Evolutionary conservation across 257 asterid species (phyloP).

Genomic region (Primulina tabacum): DNA sequence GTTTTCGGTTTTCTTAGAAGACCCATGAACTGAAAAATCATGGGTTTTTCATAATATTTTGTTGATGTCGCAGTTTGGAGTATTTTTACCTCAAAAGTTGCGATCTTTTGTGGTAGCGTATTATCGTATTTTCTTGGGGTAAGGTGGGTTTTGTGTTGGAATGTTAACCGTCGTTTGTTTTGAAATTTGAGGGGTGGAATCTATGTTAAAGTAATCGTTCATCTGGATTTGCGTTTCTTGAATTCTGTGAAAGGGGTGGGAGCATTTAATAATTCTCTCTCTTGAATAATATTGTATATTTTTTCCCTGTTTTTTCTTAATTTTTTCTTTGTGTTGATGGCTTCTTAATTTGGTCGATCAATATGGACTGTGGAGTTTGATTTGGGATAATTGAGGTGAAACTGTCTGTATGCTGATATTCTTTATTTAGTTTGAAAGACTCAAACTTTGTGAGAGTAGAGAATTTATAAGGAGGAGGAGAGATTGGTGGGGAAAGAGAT

Average conservation of each 20-base stretch:
- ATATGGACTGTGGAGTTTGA: constrained; percentile 13
- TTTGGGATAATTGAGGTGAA: constrained; percentile 27
- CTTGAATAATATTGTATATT: constrained; percentile 15
- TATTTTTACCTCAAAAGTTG: neutral
- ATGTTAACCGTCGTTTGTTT: neutral
- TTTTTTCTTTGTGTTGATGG: neutral
- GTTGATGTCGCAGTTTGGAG: neutral
- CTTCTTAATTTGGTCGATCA: constrained; percentile 5
- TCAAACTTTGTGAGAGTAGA: constrained; percentile 8
- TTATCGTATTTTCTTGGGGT: neutral
- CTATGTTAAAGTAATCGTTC: constrained; percentile 16
- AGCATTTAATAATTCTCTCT: constrained; percentile 33
- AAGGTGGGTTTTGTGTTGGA: neutral
- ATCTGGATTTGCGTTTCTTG: constrained; percentile 26
- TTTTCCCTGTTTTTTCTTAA: neutral
- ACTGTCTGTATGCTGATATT: constrained; percentile 18
- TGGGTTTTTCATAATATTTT: neutral
- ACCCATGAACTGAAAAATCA: neutral
- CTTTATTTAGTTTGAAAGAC: constrained; percentile 22
- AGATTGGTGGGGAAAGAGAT: constrained; percentile 27
- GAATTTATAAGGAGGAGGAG: constrained; percentile 2
- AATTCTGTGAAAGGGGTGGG: constrained; percentile 20
- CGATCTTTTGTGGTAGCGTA: neutral
- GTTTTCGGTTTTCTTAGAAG: constrained; percentile 2
- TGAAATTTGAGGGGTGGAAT: neutral